Base-by-base conservation (phyloP, 2,329 filamentous ascomycete species). In the Botrytis aclada region DNA sequence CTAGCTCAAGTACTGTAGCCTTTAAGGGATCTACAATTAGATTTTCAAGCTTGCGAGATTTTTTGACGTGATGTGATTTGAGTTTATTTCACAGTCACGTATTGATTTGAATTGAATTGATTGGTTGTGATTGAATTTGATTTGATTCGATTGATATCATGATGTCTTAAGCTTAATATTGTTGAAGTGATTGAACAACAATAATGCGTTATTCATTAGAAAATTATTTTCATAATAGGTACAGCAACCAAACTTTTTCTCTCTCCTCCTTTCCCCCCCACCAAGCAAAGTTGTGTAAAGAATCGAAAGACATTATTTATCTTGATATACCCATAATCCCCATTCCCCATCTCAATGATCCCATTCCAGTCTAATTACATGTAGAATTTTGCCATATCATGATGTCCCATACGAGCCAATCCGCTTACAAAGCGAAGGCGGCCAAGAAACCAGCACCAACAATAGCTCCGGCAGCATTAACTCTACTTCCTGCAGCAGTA, bases 391-490 rank as follows among this genome's bases (percentile, higher is more conserved):
- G 8, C 29, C 18, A 10, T 12, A 20, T 34, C 20, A n/a, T 54
- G 22, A 51, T n/a, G 51, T 22, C 18, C 25, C 14, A 41, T 39
- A 14, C 6, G n/a, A 3, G n/a, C 22, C 3, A 9, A 18, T 16
- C 29, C 22, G 20, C 34, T 72, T 76, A 79, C 70, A 78, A 72
- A 58, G 73, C 74, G 29, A 78, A 70, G 61, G 77, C 76, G 51
- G 74, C 76, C 43, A 78, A 29, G 20, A 78, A 16, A 65, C 74
- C 77, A 32, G 73, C 76, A 47, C 61, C 77, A 72, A 61, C 72
- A 16, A 76, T 64, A 1, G 45, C 65, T 51, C 74, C 77, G 10
- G 71, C 70, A 43, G 73, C 72, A 20, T 71, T 62, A 14, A 71
- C 39, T 6, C 60, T 32, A n/a, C 37, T 61, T 29, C 56, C 73